Evolutionary conservation across 2,329 filamentous ascomycete genomes (phyloP).

Genomic region (Myriosclerotinia curreyana): DNA sequence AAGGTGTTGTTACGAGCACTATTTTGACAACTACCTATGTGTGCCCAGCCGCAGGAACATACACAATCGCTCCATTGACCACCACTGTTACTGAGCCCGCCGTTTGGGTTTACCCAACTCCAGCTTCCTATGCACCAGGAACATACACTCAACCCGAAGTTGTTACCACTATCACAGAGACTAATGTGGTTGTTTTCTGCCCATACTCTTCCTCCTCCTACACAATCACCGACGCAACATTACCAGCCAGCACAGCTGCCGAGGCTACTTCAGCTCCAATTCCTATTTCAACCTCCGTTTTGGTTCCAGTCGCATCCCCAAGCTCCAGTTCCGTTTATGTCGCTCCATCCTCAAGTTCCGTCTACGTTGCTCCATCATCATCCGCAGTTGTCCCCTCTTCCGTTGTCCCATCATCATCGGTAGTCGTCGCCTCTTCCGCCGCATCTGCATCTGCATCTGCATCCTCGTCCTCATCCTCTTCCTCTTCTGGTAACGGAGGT

Average conservation of each 20-base stretch:
- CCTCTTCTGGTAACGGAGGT: constrained; percentile 30
- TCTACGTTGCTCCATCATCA: neutral
- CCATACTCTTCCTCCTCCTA: constrained; percentile 53
- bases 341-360: neutral
- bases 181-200: constrained; percentile 67
- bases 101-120: constrained; percentile 61
- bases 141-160: constrained; percentile 69
- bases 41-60: constrained; percentile 71
- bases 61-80: constrained; percentile 69
- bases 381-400: constrained; percentile 23
- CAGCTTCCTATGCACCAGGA: constrained; percentile 63
- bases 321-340: constrained; percentile 32
- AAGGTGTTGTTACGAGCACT: constrained; percentile 61
- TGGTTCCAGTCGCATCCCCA: constrained; percentile 24
- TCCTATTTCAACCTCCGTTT: neutral
- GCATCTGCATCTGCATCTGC: constrained; percentile 40
- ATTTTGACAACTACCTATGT: constrained; percentile 68
- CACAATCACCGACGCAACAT: neutral
- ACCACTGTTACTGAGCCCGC: constrained; percentile 55
- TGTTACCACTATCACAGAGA: constrained; percentile 66
- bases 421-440: no score
- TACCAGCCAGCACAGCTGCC: constrained; percentile 1
- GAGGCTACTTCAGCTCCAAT: constrained; percentile 37
- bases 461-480: constrained; percentile 51
- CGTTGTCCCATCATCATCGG: constrained; percentile 35